Conservation (phyloP, 73 alveolate species). For the Paramecium caudatum region DNA sequence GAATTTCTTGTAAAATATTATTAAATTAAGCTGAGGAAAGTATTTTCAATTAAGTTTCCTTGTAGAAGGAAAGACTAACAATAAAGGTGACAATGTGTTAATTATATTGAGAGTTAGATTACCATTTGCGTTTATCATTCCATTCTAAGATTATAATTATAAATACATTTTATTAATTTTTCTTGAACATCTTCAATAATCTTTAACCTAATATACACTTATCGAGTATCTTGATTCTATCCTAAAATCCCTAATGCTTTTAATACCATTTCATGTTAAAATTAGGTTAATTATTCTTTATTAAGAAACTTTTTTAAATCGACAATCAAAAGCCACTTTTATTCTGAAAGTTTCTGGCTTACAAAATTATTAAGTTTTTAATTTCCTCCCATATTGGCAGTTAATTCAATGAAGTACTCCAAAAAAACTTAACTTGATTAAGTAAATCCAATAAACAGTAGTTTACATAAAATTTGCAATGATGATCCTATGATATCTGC, state of each 20-base stretch:
- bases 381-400: neutral
- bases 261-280: neutral
- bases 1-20: slow-evolving; percentile 13
- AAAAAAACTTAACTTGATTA: neutral
- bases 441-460: slow-evolving; percentile 1
- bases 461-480: neutral
- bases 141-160: neutral
- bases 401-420: neutral
- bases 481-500: slow-evolving; percentile 21
- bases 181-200: slow-evolving; percentile 30
- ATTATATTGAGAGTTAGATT: neutral
- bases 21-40: neutral
- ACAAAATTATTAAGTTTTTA: neutral
- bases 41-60: slow-evolving; percentile 16
- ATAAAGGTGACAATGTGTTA: neutral
- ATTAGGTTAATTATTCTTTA: slow-evolving; percentile 3
- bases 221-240: neutral
- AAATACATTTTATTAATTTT: slow-evolving; percentile 27
- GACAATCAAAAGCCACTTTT: slow-evolving; percentile 18
- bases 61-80: slow-evolving; percentile 21
- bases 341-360: neutral
- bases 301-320: neutral
- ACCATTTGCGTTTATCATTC: slow-evolving; percentile 39
- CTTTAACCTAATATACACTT: slow-evolving; percentile 19
- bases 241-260: slow-evolving; percentile 28